Conservation (phyloP, 1,139 yeast species). For the Sugiyamaella neomexicana region DNA sequence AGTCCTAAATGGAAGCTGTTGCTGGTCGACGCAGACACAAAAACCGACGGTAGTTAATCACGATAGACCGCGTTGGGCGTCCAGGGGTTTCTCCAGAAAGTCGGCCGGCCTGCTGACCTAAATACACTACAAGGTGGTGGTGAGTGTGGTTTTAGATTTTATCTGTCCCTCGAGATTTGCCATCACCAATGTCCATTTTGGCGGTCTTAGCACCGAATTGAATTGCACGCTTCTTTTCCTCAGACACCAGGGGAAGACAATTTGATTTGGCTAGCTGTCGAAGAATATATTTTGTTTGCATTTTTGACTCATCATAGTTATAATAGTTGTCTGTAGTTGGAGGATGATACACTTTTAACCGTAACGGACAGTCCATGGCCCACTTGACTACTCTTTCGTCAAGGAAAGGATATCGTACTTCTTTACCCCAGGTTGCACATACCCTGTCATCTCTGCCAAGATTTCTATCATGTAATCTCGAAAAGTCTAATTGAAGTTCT, state of each 20-base stretch:
- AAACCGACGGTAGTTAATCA: no score
- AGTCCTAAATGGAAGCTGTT: no score
- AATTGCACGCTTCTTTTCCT: constrained; percentile 89
- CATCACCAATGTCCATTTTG: constrained; percentile 76
- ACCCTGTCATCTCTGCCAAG: constrained; percentile 91
- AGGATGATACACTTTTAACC: constrained; percentile 39
- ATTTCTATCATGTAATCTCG: constrained; percentile 72
- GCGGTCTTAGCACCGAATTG: constrained; percentile 97
- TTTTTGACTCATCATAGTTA: constrained; percentile 25
- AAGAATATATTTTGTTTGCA: constrained; percentile 61
- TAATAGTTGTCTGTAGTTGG: constrained; percentile 18
- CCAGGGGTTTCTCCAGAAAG: no score
- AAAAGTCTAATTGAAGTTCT: constrained; percentile 70
- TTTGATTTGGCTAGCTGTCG: constrained; percentile 56
- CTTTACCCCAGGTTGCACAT: constrained; percentile 83
- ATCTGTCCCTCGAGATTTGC: constrained; percentile 66
- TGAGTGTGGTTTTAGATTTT: constrained; percentile 16
- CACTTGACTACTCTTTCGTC: constrained; percentile 61
- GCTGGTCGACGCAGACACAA: no score
- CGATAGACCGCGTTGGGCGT: background rate
- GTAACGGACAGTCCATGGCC: constrained; percentile 46
- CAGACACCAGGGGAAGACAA: constrained; percentile 57
- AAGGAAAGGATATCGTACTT: constrained; percentile 83
- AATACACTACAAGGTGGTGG: background rate
- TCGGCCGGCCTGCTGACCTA: background rate